phyloP scores from a whole-genome alignment of 768 basidiomycete genomes.

The Rhodosporidiobolus odoratus region DNA sequence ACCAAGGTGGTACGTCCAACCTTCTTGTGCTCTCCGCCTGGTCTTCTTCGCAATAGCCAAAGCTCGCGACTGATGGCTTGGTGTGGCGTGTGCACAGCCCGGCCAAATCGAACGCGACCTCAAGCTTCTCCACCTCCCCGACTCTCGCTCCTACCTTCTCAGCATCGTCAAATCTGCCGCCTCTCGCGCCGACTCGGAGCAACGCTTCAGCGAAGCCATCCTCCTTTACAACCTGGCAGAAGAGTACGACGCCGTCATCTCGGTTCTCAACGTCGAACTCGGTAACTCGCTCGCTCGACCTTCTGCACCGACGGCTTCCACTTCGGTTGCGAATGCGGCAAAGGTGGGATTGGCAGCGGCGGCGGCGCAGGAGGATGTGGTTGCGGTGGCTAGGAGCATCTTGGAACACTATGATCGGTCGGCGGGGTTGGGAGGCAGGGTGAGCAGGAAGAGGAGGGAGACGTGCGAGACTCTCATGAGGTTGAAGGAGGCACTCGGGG shows the following conservation, averaged over 20 bases:
- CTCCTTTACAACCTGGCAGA: conserved; percentile 92
- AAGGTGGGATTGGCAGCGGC: conserved; percentile 22
- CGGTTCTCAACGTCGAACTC: conserved; percentile 77
- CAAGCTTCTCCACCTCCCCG: conserved; percentile 63
- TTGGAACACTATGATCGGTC: conserved; percentile 69
- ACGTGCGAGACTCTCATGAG: conserved; percentile 58
- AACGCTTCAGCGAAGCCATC: conserved; percentile 80
- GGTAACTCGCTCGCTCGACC: conserved; percentile 73
- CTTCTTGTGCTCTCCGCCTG: background rate
- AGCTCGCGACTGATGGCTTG: background rate
- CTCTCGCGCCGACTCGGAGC: conserved; percentile 70
- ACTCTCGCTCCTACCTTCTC: conserved; percentile 65
- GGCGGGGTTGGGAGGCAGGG: conserved; percentile 56
- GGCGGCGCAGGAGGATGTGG: conserved; percentile 39
- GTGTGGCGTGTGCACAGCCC: conserved; percentile 51
- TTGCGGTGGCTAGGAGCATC: conserved; percentile 51
- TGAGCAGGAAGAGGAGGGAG: conserved; percentile 61
- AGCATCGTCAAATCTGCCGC: conserved; percentile 80
- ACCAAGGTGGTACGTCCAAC: conserved; percentile 68
- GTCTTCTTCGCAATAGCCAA: background rate
- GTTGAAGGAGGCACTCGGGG: conserved; percentile 73
- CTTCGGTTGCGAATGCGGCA: conserved; percentile 54
- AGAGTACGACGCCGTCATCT: conserved; percentile 78
- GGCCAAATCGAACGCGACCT: conserved; percentile 83
- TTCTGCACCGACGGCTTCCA: conserved; percentile 39